Base-by-base conservation (phyloP, 2,329 filamentous ascomycete genomes). In the Fusarium tricinctum region DNA sequence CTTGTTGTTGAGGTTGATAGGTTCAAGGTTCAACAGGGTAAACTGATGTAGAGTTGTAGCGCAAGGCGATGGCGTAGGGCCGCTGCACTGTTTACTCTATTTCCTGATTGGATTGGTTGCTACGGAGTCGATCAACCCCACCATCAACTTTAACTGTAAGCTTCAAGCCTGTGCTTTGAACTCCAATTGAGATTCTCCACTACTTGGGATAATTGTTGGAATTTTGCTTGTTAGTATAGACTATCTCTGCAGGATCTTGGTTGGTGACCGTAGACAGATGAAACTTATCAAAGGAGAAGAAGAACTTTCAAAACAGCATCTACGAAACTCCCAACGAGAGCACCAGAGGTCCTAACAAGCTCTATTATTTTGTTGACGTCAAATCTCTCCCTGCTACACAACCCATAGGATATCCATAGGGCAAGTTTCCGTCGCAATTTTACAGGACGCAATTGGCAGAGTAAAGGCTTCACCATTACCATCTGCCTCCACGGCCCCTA, bases 21-120 rank as follows among this genome's bases (percentile, higher is more conserved):
- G 60, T 46, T 43, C 46, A 59, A 46, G 61, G 39, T 45, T 22
- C 38, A 64, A 48, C 59, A 58, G 15, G 38, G 58, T 64, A 63
- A 30, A 30, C 28, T 30, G 28, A 30, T 23, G 39, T 55, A 46
- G 33, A 46, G 56, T 47, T 59, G 35, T 19, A 51, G 35, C 44
- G 45, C 54, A 59, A 30, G 28, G 46, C 42, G 51, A 69, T 69
- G 61, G 67, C 54, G 58, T 65, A 70, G 43, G 63, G 39, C 39
- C 38, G 51, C 65, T 71, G 59, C 42, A 64, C 52, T 64, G 75
- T 77, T 77, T 77, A 77, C 74, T 50, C 54, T 58, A 69, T 69
- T 76, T 64, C 70, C 71, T 72, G 68, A 76, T 75, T 75, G 73
- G 73, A 63, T 63, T 71, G 71, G 76, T 77, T 78, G 76, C 76